Conservation (phyloP, 371 early-diverging fungal species). For the Mucor lusitanicus region DNA sequence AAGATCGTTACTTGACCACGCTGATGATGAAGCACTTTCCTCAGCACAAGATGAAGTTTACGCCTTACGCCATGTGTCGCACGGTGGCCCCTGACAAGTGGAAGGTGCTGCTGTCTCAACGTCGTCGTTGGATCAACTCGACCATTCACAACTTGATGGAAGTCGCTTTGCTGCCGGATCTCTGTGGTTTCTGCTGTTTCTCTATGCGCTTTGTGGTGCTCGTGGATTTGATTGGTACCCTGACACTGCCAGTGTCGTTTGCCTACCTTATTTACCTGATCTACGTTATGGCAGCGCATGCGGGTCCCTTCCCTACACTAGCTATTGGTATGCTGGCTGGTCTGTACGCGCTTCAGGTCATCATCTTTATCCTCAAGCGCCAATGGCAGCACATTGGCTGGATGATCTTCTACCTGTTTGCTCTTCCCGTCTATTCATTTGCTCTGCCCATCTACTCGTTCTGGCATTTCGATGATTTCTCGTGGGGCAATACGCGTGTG, state of each 20-base stretch:
- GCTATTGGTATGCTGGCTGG: slow-evolving; percentile 65
- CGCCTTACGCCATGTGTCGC: slow-evolving; percentile 88
- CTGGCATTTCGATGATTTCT: slow-evolving; percentile 91
- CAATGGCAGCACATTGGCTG: slow-evolving; percentile 94
- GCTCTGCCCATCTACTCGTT: slow-evolving; percentile 74
- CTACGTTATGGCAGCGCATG: slow-evolving; percentile 47
- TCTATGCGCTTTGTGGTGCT: slow-evolving; percentile 95
- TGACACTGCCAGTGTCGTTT: slow-evolving; percentile 92
- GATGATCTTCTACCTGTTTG: slow-evolving; percentile 87
- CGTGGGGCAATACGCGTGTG: slow-evolving; percentile 87
- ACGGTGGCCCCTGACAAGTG: slow-evolving; percentile 96
- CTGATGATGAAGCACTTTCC: slow-evolving; percentile 99
- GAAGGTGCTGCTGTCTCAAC: slow-evolving; percentile 81
- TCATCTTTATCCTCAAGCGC: slow-evolving; percentile 82
- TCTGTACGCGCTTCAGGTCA: slow-evolving; percentile 78
- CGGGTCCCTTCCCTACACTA: slow-evolving; percentile 46
- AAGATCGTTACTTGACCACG: slow-evolving; percentile 98
- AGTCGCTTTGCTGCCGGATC: slow-evolving; percentile 77
- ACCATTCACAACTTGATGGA: slow-evolving; percentile 96
- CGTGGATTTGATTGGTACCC: slow-evolving; percentile 89
- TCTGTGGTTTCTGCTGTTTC: slow-evolving; percentile 96
- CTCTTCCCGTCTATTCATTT: slow-evolving; percentile 79
- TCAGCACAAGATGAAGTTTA: slow-evolving; percentile 95
- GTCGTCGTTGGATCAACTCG: too few relatives aligned
- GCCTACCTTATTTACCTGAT: slow-evolving; percentile 74